A percentile compares a stretch with the other conserved stretches of the same genome.
Evolutionary conservation across 2,329 filamentous ascomycete species (phyloP).

Genomic region (Cryphonectria japonica): DNA sequence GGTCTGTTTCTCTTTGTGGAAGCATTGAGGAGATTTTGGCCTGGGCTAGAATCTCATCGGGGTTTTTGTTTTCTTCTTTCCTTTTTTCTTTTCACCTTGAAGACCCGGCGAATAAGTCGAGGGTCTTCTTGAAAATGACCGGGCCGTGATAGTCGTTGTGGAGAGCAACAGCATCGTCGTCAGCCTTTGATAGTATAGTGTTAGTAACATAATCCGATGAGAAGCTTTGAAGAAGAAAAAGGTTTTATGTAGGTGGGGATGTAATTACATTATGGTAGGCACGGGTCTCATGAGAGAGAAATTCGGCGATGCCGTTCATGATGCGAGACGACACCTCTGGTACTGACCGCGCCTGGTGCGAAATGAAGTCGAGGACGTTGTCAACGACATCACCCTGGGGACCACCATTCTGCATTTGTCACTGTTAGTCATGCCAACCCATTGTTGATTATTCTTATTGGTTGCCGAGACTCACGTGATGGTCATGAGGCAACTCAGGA

Average conservation of each 20-base stretch:
- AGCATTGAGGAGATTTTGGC: too few species aligned
- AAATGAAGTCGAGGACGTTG: constrained; percentile 8
- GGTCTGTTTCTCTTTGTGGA: background rate
- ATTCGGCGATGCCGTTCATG: background rate
- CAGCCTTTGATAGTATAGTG: background rate
- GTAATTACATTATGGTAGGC: background rate
- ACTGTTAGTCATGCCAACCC: background rate
- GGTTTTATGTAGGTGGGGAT: too few species aligned
- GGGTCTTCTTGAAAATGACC: background rate
- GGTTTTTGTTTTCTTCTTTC: too few species aligned
- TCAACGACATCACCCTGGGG: background rate
- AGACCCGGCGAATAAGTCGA: background rate
- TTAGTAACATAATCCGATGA: background rate
- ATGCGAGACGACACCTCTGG: constrained; percentile 8
- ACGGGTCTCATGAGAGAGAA: constrained; percentile 10
- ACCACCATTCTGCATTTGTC: background rate
- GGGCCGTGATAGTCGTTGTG: background rate
- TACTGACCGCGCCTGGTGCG: constrained; percentile 9
- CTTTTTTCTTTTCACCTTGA: background rate
- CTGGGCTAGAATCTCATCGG: too few species aligned
- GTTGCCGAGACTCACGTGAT: background rate
- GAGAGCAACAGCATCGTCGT: background rate
- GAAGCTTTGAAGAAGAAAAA: background rate
- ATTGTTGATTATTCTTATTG: background rate
- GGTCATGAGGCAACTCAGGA: background rate